Percentiles rank a stretch among this genome's conserved stretches.
phyloP scores from a whole-genome alignment of 495 filamentous ascomycete genomes.

The Clavariopsis aquatica region DNA sequence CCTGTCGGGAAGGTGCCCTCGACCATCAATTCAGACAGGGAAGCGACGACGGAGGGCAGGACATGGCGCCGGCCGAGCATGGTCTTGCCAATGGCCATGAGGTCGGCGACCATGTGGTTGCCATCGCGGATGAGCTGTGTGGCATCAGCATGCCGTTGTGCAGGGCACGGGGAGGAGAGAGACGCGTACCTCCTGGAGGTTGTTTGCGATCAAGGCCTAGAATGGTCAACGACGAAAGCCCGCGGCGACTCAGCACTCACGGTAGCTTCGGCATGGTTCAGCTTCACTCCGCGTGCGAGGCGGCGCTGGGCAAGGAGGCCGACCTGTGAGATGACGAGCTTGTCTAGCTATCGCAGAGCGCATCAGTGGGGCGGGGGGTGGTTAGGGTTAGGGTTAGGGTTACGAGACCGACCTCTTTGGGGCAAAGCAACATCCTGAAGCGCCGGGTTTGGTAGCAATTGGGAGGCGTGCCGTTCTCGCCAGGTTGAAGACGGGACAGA shows the following conservation, averaged over 20 bases:
- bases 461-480: too few relatives aligned
- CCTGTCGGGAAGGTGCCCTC: slow-evolving; percentile 91
- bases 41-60: slow-evolving; percentile 72
- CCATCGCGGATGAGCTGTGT: slow-evolving; percentile 93
- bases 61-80: slow-evolving; percentile 97
- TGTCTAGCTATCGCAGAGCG: slow-evolving; percentile 70
- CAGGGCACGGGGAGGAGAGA: not conserved
- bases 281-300: slow-evolving; percentile 80
- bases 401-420: slow-evolving; percentile 31
- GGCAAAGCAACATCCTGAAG: slow-evolving; percentile 33
- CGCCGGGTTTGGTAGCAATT: not conserved
- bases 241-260: slow-evolving; percentile 53
- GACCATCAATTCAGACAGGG: slow-evolving; percentile 81
- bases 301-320: slow-evolving; percentile 86
- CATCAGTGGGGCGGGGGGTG: slow-evolving; percentile 20
- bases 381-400: not conserved
- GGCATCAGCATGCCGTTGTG: slow-evolving; percentile 10
- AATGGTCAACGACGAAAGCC: slow-evolving; percentile 6
- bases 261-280: slow-evolving; percentile 90
- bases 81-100: slow-evolving; percentile 86
- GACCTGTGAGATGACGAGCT: slow-evolving; percentile 89
- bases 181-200: slow-evolving; percentile 75
- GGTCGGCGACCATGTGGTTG: slow-evolving; percentile 82
- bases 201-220: slow-evolving; percentile 85
- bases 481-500: too few relatives aligned